phyloP scores from a whole-genome alignment of 306 rosid genomes.

The Luffa acutangula region DNA sequence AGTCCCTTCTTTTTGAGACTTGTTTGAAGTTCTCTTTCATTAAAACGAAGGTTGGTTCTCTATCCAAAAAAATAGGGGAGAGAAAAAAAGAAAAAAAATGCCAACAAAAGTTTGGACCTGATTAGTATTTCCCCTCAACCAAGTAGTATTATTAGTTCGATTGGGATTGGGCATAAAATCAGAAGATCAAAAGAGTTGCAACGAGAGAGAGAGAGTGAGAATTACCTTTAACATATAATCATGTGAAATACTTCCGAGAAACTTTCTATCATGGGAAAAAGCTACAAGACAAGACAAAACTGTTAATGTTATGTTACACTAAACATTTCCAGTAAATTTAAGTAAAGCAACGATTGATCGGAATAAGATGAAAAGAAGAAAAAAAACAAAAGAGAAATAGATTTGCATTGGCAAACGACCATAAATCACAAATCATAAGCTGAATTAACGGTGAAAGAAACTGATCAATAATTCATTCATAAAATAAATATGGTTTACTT shows the following conservation, averaged over 20 bases:
- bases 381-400: background rate
- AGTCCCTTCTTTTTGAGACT: background rate
- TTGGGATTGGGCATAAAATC: background rate
- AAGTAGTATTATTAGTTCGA: background rate
- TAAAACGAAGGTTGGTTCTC: background rate
- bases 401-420: background rate
- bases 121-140: background rate
- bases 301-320: background rate
- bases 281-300: constrained; percentile 40
- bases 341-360: background rate
- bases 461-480: background rate
- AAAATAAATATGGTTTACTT: background rate
- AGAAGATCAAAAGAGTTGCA: background rate
- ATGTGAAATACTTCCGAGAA: constrained; percentile 76
- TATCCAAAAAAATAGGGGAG: too few relatives aligned
- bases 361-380: background rate
- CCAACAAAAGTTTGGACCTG: background rate
- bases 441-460: background rate
- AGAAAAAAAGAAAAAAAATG: background rate
- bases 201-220: background rate
- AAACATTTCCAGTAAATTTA: background rate
- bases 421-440: background rate
- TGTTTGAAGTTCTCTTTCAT: background rate
- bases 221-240: constrained; percentile 67
- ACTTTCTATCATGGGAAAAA: constrained; percentile 64